Conservation (phyloP, 2,329 filamentous ascomycete species). For the Ceratocystis ficicola region DNA sequence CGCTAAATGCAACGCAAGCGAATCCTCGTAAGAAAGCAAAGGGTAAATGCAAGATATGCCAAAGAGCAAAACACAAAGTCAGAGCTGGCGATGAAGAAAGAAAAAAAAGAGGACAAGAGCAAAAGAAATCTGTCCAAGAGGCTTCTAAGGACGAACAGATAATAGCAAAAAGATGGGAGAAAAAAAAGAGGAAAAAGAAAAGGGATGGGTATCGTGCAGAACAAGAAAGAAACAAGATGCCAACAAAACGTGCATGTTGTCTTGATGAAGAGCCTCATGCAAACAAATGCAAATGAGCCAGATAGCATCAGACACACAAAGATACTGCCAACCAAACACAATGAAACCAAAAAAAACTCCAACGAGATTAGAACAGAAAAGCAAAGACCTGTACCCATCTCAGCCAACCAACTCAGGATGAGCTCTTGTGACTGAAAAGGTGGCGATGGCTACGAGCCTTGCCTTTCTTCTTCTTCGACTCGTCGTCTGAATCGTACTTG, state of each 20-base stretch:
- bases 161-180: background rate
- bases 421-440: conserved; percentile 48
- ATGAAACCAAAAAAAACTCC: background rate
- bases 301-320: background rate
- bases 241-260: background rate
- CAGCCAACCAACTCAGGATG: conserved; percentile 23
- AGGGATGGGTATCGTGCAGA: conserved; percentile 4
- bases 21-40: conserved; percentile 21
- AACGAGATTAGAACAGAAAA: background rate
- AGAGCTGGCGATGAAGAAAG: background rate
- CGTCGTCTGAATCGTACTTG: conserved; percentile 66
- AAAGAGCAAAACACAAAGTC: conserved; percentile 9
- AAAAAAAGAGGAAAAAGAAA: background rate
- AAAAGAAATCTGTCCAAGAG: conserved; percentile 7
- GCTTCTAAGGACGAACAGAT: conserved; percentile 14
- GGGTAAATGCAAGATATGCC: conserved; percentile 12
- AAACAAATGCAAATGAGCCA: background rate
- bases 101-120: conserved; percentile 7
- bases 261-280: background rate
- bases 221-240: conserved; percentile 10
- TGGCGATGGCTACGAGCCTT: conserved; percentile 59
- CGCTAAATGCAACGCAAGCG: conserved; percentile 27
- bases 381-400: too few species aligned
- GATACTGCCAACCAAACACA: background rate
- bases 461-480: conserved; percentile 54